Base-by-base conservation (phyloP, 2,329 filamentous ascomycete species). In the Cercospora zeae-maydis region DNA sequence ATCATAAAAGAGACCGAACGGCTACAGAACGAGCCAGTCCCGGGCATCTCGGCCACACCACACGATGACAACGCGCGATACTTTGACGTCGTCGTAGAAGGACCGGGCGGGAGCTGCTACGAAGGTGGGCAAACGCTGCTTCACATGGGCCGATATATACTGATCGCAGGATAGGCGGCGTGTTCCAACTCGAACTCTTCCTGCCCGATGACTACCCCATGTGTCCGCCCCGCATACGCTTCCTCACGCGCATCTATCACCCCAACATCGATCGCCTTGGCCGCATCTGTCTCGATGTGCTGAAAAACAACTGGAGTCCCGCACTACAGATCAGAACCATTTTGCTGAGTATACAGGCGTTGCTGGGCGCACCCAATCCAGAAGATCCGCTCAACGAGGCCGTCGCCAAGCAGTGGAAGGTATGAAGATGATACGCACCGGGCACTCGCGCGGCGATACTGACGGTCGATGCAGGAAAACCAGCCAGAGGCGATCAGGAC, bases 231-330 rank as follows among this genome's bases (percentile, higher is more conserved):
- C 97, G 97, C 83, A 97, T 99, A 75, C 91, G 95, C 60, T 99
- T 99, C 79, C 83, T 99, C 57, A 99, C 96, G 72, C 97, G 96
- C 81, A 98, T 99, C 78, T 99, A 98, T 79, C 96, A 99, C 77
- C 95, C 95, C 58, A 99, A 99, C 77, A 97, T 99, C 71, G 95
- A 99, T 77, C 96, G 96, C 79, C 86, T 99, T 1, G 95, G 95
- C 64, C 90, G 95, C 64, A 99, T 99, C 79, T 99, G 96, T 76
- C 81, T 99, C 55, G 95, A 99, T 76, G 95, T 99, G 34, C 81
- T 99, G 62, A 99, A 99, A 83, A 96, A 95, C 77, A 99, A 99
- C 83, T 99, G 95, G 95, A 98, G 93, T 21, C 95, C 95, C 4
- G 95, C 96, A 13, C 86, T 99, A 33, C 95, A 99, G 79, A 99